A percentile compares a stretch with the other conserved stretches of the same genome.
Conservation (phyloP, 768 basidiomycete genomes). For the Boletales sp. region DNA sequence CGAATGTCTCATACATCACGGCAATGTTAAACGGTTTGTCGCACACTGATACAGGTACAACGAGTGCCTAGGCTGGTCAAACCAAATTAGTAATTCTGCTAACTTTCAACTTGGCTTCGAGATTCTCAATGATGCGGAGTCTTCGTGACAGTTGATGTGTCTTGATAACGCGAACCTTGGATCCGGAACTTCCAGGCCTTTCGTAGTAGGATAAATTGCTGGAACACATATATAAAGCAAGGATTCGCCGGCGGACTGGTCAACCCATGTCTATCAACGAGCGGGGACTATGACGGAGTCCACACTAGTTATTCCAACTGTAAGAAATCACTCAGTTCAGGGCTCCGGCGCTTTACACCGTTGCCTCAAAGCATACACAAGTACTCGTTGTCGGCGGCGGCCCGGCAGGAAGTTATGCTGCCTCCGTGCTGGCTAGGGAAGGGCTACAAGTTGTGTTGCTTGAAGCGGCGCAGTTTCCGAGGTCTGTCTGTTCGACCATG, state of each 20-base stretch:
- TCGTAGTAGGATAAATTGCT: neutral
- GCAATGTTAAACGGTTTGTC: too few species aligned
- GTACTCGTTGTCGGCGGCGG: constrained; percentile 57
- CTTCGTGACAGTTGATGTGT: neutral
- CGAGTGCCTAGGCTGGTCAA: neutral
- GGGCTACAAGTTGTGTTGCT: constrained; percentile 55
- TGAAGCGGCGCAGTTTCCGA: constrained; percentile 53
- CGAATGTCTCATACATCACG: neutral
- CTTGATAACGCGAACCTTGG: neutral
- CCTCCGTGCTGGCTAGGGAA: constrained; percentile 52
- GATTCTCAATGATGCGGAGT: neutral
- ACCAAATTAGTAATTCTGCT: neutral
- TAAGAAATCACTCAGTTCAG: constrained; percentile 7
- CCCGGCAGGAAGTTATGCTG: constrained; percentile 56
- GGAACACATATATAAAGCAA: constrained; percentile 2
- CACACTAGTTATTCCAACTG: constrained; percentile 15
- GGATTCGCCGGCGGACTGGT: too few species aligned
- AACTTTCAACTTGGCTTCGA: neutral
- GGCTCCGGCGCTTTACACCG: neutral
- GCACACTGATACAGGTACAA: neutral
- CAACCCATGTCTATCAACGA: neutral
- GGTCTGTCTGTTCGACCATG: constrained; percentile 29
- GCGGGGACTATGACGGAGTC: constrained; percentile 3
- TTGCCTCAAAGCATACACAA: constrained; percentile 18
- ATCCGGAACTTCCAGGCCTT: too few species aligned